These are phyloP conservation scores for Xerocomus spinulosus DNA, from an alignment of 768 basidiomycete genomes.

Conservation along the genomic window DNA sequence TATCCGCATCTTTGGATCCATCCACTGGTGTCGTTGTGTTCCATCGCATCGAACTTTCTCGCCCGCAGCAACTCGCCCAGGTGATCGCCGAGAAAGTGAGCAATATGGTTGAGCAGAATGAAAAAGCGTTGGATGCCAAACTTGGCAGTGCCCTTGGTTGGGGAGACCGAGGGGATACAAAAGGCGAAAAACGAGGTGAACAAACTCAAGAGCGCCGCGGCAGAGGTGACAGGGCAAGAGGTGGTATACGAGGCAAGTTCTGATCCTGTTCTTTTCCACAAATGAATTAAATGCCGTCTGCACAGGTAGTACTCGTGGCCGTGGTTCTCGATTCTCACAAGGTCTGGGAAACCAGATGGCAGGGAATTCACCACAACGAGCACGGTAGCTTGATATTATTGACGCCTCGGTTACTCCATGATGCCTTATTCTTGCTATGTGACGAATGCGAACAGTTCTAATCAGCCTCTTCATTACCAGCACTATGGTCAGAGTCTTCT, in stretches of 20 bases:
- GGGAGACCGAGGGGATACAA: slow-evolving; percentile 51
- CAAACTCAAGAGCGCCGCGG: slow-evolving; percentile 75
- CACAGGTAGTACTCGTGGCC: slow-evolving; percentile 60
- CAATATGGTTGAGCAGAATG: slow-evolving; percentile 85
- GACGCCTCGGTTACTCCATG: neutral
- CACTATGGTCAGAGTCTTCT: slow-evolving; percentile 10
- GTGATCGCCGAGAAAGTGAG: slow-evolving; percentile 85
- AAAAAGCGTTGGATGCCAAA: slow-evolving; percentile 82
- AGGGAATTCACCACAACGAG: slow-evolving; percentile 23
- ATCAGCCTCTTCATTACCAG: slow-evolving; percentile 6
- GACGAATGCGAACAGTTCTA: slow-evolving; percentile 1
- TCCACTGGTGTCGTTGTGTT: slow-evolving; percentile 87
- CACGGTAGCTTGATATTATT: slow-evolving; percentile 14
- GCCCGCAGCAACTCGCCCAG: slow-evolving; percentile 86
- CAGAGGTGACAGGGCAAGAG: slow-evolving; percentile 58
- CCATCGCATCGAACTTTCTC: slow-evolving; percentile 85
- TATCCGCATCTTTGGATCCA: slow-evolving; percentile 90
- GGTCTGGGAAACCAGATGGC: slow-evolving; percentile 81
- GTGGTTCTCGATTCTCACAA: slow-evolving; percentile 79
- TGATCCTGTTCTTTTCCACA: neutral
- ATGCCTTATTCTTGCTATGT: slow-evolving; percentile 2
- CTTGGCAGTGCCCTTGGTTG: slow-evolving; percentile 56
- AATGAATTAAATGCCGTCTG: neutral
- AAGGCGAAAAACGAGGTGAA: slow-evolving; percentile 77
- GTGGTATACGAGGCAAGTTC: slow-evolving; percentile 51